Base-by-base conservation (phyloP, 306 rosid genomes). In the Ceratonia siliqua region DNA sequence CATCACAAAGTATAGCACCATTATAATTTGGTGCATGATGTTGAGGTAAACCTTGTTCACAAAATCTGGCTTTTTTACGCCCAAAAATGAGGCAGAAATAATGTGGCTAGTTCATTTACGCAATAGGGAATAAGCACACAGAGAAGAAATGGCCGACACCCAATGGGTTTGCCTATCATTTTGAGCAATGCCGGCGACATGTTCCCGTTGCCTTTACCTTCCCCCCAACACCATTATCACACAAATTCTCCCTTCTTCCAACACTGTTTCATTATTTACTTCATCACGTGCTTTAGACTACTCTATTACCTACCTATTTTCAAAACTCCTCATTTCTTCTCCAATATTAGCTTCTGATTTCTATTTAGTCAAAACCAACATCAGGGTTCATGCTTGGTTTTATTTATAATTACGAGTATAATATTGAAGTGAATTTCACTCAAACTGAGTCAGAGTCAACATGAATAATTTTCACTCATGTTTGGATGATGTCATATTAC, bases 141-240 rank as follows among this genome's bases (percentile, higher is more conserved):
- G 0, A 20, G 4, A 58, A 45, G 13, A 78, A 68, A 45, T 15
- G 41, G 54, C 81, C 82, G 82, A 82, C 82, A 82, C 49, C 53
- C 66, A 72, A 77, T 58, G 52, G 28, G 39, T 82, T 62, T 69
- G 76, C 79, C 5, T 46, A 66, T 77, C 30, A 77, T 77, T 77
- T 77, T 21, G 8, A 62, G n/a, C n/a, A n/a, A n/a, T n/a, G n/a
- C n/a, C n/a, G n/a, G n/a, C n/a, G 79, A 77, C 82, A 82, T 82
- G 82, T 77, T 46, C 24, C 49, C 57, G 53, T 77, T 82, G 82
- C 82, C 79, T 70, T 65, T 42, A 2, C 69, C 81, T 76, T 76
- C 70, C 50, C 70, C 50, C 85, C 81, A 81, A 70, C 78, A 70
- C 70, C 62, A 52, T 81, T 55, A 72, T 75, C 77, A 61, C 73